A percentile compares a stretch with the other conserved stretches of the same genome.
Evolutionary conservation across 768 basidiomycete species (phyloP).

Genomic region (Lactifluus rugatus): DNA sequence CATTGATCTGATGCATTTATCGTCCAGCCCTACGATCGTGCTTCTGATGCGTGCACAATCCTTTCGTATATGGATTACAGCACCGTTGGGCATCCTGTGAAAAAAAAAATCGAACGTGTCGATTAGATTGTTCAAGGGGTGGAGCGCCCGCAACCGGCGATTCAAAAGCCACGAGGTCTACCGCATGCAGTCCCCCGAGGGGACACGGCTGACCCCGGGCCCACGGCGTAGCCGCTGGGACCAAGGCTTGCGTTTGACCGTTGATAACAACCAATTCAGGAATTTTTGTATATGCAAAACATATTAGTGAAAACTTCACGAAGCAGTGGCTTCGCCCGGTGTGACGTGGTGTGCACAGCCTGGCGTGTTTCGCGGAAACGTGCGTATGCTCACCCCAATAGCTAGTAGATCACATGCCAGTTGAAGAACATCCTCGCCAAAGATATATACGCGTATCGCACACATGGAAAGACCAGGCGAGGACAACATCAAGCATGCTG

Average conservation of each 20-base stretch:
- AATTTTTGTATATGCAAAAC: background rate
- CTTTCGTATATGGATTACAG: background rate
- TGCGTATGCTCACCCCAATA: background rate
- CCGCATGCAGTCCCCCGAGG: slow-evolving; percentile 5
- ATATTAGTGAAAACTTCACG: background rate
- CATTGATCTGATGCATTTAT: background rate
- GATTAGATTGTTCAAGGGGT: slow-evolving; percentile 7
- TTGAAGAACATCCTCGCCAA: background rate
- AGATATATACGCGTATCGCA: slow-evolving; percentile 7
- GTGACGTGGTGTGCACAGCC: slow-evolving; percentile 13
- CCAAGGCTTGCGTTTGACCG: background rate
- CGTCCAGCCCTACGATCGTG: slow-evolving; percentile 4
- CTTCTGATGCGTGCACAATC: slow-evolving; percentile 12
- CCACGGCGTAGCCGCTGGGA: background rate
- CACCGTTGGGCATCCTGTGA: slow-evolving; percentile 6
- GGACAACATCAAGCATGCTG: slow-evolving; percentile 6
- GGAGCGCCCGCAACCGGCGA: slow-evolving; percentile 1
- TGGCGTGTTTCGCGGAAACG: background rate
- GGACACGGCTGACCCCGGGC: background rate
- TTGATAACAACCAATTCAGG: background rate
- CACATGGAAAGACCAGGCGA: background rate
- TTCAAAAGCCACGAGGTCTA: slow-evolving; percentile 7
- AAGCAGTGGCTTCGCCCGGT: slow-evolving; percentile 2
- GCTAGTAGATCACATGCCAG: background rate
- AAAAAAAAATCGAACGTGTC: background rate